These are phyloP conservation scores for Plasmodium blacklocki DNA, from an alignment of 169 alveolate species.

Conservation along the genomic window DNA sequence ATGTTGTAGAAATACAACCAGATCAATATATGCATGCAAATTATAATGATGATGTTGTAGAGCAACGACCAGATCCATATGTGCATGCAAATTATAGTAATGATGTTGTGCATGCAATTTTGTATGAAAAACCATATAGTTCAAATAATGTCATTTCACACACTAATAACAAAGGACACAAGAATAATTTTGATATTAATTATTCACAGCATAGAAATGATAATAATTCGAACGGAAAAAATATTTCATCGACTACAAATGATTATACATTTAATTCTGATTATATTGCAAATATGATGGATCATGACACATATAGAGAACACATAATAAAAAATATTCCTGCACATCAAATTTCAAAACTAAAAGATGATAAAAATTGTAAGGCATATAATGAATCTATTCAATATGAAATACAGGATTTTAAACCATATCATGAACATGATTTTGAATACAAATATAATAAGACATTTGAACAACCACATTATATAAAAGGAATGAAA, in stretches of 20 bases:
- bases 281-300: neutral
- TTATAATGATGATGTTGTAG: neutral
- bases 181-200: neutral
- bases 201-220: neutral
- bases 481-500: neutral
- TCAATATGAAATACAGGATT: neutral
- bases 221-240: neutral
- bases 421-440: neutral
- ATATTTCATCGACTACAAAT: neutral
- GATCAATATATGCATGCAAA: neutral
- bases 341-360: neutral
- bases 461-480: neutral
- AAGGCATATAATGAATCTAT: constrained; percentile 7
- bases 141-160: neutral
- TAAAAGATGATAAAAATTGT: neutral
- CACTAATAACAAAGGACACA: neutral
- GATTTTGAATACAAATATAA: neutral
- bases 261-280: constrained; percentile 20
- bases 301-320: neutral
- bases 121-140: constrained; percentile 4
- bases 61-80: neutral
- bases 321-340: constrained; percentile 4
- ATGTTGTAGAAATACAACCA: neutral
- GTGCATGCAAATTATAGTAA: neutral
- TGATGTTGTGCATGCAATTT: neutral